Evolutionary conservation across 495 filamentous ascomycete genomes (phyloP), one percentile per base, ranked within the genome.

Genomic region (Aspergillus ostianus): DNA sequence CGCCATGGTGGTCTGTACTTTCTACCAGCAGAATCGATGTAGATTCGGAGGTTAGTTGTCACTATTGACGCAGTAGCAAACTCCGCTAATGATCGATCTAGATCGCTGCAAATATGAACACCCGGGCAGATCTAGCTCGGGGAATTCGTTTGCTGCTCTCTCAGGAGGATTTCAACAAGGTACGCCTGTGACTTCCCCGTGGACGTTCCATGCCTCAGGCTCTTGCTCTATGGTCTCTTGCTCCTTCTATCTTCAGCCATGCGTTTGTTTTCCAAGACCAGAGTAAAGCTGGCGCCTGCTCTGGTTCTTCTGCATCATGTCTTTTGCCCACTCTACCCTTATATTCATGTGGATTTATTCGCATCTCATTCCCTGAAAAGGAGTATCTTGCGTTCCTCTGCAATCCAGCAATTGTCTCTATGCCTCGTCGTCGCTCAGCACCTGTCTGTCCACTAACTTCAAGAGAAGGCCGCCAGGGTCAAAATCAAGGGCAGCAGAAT

Each of bases 21-120:
- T 84, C 69, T 96, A 79, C 66, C 84, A 84, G 70, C 83, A 86
- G 70, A 90, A 89, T 48, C 80, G 81, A 53, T 96, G 91, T 79
- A 85, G 78, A 65, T 87, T 81, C 67, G 91, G 91, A 66, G 77
- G 81, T 80, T 73, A 36, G 70, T 53, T n/a, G n/a, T 29, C 6
- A 47, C 36, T 19, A 23, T 46, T 6, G 15, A 0, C 56, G 48
- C 21, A n/a, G 18, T 18, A 19, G n/a, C 7, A 12, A 32, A 12
- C 19, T 26, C 21, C 4, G 56, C 65, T 73, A 63, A 73, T 48
- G 8, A 6, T 26, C 18, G 29, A 6, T 53, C 7, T 55, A 85
- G 85, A 82, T 47, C 67, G 70, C 13, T 87, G 85, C 71, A 79
- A 68, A 58, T 74, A 71, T 70, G 83, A 86, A 53, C 85, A 87